Base-by-base conservation (phyloP, 495 filamentous ascomycete species). In the Schizothecium vesticola region DNA sequence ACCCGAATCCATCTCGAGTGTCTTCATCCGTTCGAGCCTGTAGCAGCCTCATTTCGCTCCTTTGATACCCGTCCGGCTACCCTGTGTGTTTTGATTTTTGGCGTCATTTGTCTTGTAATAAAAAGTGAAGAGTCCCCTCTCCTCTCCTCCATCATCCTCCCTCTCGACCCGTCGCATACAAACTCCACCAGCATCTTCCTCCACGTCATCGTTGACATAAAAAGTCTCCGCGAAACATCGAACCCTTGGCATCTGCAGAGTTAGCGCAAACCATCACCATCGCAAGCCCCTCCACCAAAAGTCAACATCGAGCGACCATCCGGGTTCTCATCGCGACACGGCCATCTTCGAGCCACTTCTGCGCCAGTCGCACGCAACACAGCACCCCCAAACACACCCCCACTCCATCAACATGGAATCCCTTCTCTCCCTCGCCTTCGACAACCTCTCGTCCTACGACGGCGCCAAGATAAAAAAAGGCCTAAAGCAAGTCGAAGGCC, bases 381-480 rank as follows among this genome's bases (percentile, higher is more conserved):
- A 8, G 28, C 28, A 10, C 33, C 33, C 11, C 31, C 11, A 3
- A 29, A 29, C n/a, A n/a, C n/a, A 55, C 59, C 22, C 29, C 51
- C 56, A 51, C 13, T 64, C 60, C n/a, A 60, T 24, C 67, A 72
- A 69, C 72, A 98, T 99, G 95, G 95, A 99, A 81, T 86, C 91
- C 62, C 85, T 99, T 25, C 82, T 99, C 68, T 94, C 93, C 21
- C 88, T 96, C 74, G 92, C 94, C 69, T 99, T 99, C 79, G 93
- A 97, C 78, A 95, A 97, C 78, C 89, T 99, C 64, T 96, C 94
- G 60, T 97, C 94, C 25, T 96, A 93, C 78, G 93, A 97, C 76
- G 87, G 86, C 57, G 80, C 84, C 76, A 95, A 96, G 81, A 91
- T 98, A 73, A 88, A 91, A 59, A 98, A 97, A 81, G 95, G 95